Percentiles rank a stretch among this genome's conserved stretches.
These are phyloP conservation scores for Apiotrichum veenhuisii DNA, from an alignment of 1,284 basidiomycete genomes.

Conservation along the genomic window DNA sequence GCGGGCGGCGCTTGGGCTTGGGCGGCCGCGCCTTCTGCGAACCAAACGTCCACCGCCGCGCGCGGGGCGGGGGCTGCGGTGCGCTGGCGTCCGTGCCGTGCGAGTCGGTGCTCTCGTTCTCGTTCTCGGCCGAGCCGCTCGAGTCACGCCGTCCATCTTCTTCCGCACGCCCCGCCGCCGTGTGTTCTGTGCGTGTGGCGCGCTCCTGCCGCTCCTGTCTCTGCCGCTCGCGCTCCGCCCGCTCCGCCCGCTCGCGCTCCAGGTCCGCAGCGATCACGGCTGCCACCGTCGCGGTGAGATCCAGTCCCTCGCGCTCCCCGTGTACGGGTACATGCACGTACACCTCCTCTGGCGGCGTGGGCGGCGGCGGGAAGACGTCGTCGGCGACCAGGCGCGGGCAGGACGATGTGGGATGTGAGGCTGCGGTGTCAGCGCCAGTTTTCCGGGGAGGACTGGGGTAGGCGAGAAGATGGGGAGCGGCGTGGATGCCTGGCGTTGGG, in stretches of 20 bases:
- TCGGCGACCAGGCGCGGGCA: neutral
- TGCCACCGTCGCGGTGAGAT: neutral
- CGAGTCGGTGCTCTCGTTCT: neutral
- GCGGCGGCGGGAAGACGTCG: constrained; percentile 2
- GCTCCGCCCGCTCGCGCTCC: neutral
- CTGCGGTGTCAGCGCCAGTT: constrained; percentile 3
- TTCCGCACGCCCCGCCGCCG: no score
- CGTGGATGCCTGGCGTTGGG: no score
- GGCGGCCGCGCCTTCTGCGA: neutral
- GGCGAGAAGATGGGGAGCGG: no score
- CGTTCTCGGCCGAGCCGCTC: neutral
- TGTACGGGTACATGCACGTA: neutral
- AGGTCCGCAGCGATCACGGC: neutral
- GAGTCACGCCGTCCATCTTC: neutral
- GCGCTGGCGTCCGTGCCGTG: no score
- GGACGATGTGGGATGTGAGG: neutral
- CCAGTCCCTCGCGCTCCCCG: neutral
- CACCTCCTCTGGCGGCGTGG: constrained; percentile 3
- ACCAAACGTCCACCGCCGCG: neutral
- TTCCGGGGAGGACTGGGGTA: no score
- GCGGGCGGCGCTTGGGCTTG: neutral
- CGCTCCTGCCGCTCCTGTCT: no score
- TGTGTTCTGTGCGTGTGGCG: no score
- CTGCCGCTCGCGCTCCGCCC: neutral
- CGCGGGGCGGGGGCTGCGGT: neutral